Percentiles rank a stretch among this genome's conserved stretches.
phyloP scores from a whole-genome alignment of 371 early-diverging fungal species.

The Lichtheimia ornata region DNA sequence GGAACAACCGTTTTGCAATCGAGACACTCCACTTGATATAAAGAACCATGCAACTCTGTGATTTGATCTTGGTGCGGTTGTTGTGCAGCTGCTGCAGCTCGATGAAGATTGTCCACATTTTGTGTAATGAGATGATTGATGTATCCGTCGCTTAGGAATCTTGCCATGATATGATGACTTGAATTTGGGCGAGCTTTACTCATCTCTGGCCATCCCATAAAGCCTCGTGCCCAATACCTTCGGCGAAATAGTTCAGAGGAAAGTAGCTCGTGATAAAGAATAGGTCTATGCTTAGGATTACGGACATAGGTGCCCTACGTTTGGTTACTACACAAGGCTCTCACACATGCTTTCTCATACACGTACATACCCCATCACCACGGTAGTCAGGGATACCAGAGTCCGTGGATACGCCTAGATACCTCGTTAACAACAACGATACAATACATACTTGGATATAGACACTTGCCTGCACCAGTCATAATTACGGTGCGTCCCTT shows the following conservation, averaged over 20 bases:
- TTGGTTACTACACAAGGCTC: not conserved
- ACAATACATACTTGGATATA: not conserved
- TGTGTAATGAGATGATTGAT: conserved; percentile 78
- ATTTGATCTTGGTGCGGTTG: conserved; percentile 23
- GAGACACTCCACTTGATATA: conserved; percentile 75
- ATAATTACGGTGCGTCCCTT: conserved; percentile 48
- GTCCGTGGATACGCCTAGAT: conserved; percentile 74
- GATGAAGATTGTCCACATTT: conserved; percentile 89
- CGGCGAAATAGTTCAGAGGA: conserved; percentile 63
- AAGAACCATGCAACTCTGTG: conserved; percentile 87
- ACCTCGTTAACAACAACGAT: not conserved
- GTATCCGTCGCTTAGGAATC: conserved; percentile 45
- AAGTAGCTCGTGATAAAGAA: conserved; percentile 76
- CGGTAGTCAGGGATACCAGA: conserved; percentile 91
- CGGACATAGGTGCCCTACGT: conserved; percentile 70
- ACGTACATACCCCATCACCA: conserved; percentile 57
- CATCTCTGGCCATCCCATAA: conserved; percentile 80
- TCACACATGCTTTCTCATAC: not conserved
- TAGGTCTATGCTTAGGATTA: conserved; percentile 82
- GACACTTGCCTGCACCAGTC: conserved; percentile 52
- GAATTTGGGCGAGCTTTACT: conserved; percentile 69
- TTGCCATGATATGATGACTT: conserved; percentile 65
- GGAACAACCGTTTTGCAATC: conserved; percentile 56
- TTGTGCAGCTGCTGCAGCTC: conserved; percentile 50
- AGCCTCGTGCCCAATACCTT: conserved; percentile 93